phyloP scores from a whole-genome alignment of 768 basidiomycete species.

The Lentinula sp. region DNA sequence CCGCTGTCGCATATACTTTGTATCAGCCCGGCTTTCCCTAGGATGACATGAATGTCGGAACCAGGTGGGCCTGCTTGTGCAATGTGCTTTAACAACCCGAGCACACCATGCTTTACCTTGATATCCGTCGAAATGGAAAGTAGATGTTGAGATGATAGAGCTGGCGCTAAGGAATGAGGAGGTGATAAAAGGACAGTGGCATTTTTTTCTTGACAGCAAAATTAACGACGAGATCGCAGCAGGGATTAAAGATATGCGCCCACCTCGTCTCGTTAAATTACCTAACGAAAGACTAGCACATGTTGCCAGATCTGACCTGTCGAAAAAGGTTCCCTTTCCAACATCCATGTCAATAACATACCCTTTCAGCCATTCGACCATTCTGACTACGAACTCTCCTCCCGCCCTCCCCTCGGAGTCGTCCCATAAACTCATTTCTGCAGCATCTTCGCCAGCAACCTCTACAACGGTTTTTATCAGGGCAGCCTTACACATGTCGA shows the following conservation, averaged over 20 bases:
- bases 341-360: constrained; percentile 38
- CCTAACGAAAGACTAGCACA: constrained; percentile 81
- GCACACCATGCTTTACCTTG: constrained; percentile 84
- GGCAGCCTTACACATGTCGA: constrained; percentile 80
- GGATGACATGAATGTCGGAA: constrained; percentile 46
- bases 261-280: constrained; percentile 76
- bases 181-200: constrained; percentile 58
- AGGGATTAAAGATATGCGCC: neutral
- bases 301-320: constrained; percentile 74
- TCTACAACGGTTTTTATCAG: constrained; percentile 84
- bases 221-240: neutral
- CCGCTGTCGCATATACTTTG: constrained; percentile 54
- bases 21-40: constrained; percentile 61
- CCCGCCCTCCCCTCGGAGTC: constrained; percentile 49
- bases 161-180: constrained; percentile 56
- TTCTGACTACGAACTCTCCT: constrained; percentile 64
- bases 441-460: constrained; percentile 75
- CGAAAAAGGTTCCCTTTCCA: constrained; percentile 16
- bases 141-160: constrained; percentile 51
- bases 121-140: constrained; percentile 56
- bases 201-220: constrained; percentile 40
- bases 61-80: constrained; percentile 63
- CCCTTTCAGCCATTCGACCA: constrained; percentile 71
- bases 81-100: constrained; percentile 85
- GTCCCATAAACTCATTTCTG: constrained; percentile 75